A percentile compares a stretch with the other conserved stretches of the same genome.
Conservation (phyloP, 192 early-diverging fungal species). For the Mycoemilia scoparia region DNA sequence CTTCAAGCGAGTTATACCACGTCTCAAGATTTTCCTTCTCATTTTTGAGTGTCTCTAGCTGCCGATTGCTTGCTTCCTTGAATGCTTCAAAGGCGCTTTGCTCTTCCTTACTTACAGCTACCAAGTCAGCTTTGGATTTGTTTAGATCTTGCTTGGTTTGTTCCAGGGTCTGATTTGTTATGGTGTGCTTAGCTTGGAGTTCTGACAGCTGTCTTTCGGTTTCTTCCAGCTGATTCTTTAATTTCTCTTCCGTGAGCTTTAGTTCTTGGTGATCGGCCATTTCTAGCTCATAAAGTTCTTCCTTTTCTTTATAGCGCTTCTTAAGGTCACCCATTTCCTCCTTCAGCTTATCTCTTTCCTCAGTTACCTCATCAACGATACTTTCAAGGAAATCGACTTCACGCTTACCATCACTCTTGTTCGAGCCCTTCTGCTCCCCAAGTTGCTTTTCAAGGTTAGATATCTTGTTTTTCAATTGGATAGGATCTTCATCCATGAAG, state of each 20-base stretch:
- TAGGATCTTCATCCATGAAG: slow-evolving; percentile 14
- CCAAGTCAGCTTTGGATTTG: slow-evolving; percentile 8
- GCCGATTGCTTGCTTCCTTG: slow-evolving; percentile 11
- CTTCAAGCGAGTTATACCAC: slow-evolving; percentile 29
- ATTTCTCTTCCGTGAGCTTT: too few relatives aligned
- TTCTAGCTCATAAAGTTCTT: too few relatives aligned
- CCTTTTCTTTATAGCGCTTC: slow-evolving; percentile 23
- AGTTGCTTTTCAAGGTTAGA: slow-evolving; percentile 46
- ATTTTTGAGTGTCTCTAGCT: slow-evolving; percentile 18
- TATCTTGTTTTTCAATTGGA: slow-evolving; percentile 27
- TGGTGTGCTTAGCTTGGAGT: slow-evolving; percentile 6
- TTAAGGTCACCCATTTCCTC: slow-evolving; percentile 12
- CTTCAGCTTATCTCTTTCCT: slow-evolving; percentile 26
- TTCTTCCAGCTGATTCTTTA: slow-evolving; percentile 9
- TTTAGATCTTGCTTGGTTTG: slow-evolving; percentile 22
- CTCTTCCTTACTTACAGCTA: slow-evolving; percentile 17
- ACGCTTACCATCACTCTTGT: slow-evolving; percentile 4
- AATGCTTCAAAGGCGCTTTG: slow-evolving; percentile 17
- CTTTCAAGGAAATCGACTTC: slow-evolving; percentile 15
- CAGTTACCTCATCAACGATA: slow-evolving; percentile 18
- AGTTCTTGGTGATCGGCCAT: slow-evolving; percentile 3
- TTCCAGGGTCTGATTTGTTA: slow-evolving; percentile 13
- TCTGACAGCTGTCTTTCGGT: slow-evolving; percentile 7
- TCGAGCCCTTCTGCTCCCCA: slow-evolving; percentile 8
- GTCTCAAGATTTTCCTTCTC: slow-evolving; percentile 20